Base-by-base conservation (phyloP, 441 rosid genomes). In the Eutrema salsugineum region DNA sequence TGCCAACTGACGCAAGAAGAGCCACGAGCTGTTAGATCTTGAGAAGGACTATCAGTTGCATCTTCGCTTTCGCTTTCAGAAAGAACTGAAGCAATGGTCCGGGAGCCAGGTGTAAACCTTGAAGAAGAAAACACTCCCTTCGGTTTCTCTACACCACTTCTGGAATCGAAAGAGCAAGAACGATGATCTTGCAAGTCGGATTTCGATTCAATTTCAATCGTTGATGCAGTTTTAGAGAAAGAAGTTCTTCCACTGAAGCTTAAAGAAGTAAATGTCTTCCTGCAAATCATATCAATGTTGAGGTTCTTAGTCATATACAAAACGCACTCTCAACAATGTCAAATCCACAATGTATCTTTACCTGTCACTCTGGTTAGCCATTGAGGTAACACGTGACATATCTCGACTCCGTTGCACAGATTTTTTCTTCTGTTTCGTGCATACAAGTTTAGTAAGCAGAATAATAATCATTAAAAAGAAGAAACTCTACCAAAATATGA, bases 351-450 rank as follows among this genome's bases (percentile, higher is more conserved):
- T 63, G 57, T n/a, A 65, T 54, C 53, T 33, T 66, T 86, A 91
- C 99, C 97, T 83, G 77, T 79, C 78, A 79, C 85, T 80, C 33
- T 66, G 88, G 75, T 80, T 86, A 62, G 80, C 79, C 66, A 84
- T 44, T 14, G 90, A 84, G 42, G 80, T 75, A 73, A 72, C 54
- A 68, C 68, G 71, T 39, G 88, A 68, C 65, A 84, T 54, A 70
- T 84, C 89, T 28, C 83, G 82, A 36, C 83, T 88, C 73, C 87
- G 79, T 46, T 27, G 78, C 11, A 86, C 68, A 0, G 90, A 78
- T 59, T 84, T 82, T 70, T 86, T 91, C 81, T 87, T 94, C 99
- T 94, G 97, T 65, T 61, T 51, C 70, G 79, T 82, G 63, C 5
- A 51, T 3, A 61, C 2, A 47, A 67, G 22, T 51, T 63, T 39